Base-by-base conservation (phyloP, 805 yeast genomes). In the Candida chauliodis region DNA sequence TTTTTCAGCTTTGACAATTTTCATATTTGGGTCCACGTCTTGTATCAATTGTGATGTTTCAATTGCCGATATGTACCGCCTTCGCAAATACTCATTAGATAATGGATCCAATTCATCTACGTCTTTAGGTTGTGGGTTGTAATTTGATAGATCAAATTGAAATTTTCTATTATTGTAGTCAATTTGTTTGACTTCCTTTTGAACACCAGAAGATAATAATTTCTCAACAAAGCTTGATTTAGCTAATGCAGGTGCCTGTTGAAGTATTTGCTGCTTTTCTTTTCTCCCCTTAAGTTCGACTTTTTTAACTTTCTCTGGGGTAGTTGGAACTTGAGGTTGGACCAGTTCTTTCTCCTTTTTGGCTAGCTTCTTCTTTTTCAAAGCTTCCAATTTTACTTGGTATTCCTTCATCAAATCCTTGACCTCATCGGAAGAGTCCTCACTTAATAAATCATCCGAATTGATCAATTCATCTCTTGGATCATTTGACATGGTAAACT, bases 1-100 rank as follows among this genome's bases (percentile, higher is more conserved):
- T 46, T 79, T 78, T 8, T 74, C 73, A 2, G 86, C 55, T 28
- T 84, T 63, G 32, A 85, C 58, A 1, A 81, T 54, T 46, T 80
- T 78, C 43, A 75, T 72, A 11, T 73, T 75, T 10, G 56, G 33
- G 24, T 44, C 48, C 5, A 36, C 30, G 10, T 38, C 22, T n/a
- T 24, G 46, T 6, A 87, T 47, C 2, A 73, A 50, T 4, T 44
- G 30, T 1, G 59, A 53, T 3, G 85, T 43, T 0, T 50, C 51
- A 0, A 48, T 53, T 7, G 46, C 30, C 0, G 69, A 55, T 1
- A 82, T 49, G 48, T 78, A 82, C 32, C 85, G 56, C 41, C 67
- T 67, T 2, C 63, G 43, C 19, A 61, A 33, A 17, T 38, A 18
- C 22, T 47, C 48, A 2, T 41, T 41, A 8, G 57, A 50, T 13